Conservation (phyloP, 2,329 filamentous ascomycete species). For the Sclerotinia nivalis region DNA sequence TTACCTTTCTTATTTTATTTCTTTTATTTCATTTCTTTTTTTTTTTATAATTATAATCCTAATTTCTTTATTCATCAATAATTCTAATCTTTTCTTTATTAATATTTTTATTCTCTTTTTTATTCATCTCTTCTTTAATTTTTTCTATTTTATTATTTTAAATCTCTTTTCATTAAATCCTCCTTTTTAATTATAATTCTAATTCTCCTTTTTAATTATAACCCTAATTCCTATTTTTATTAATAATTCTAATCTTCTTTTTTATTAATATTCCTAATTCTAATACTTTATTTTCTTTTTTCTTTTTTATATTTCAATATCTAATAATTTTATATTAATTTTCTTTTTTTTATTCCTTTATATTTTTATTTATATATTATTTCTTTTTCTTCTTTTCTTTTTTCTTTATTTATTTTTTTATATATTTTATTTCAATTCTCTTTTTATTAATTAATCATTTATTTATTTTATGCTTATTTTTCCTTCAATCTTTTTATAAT, state of each 20-base stretch:
- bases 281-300: background rate
- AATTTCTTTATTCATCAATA: too few species aligned
- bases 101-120: too few species aligned
- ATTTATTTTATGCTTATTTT: background rate
- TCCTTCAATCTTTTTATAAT: background rate
- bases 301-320: background rate
- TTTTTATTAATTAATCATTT: background rate
- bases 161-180: too few species aligned
- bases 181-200: constrained; percentile 2
- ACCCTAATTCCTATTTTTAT: constrained; percentile 4
- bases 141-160: too few species aligned
- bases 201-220: background rate
- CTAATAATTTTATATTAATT: background rate
- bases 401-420: background rate
- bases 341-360: too few species aligned
- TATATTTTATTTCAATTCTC: background rate
- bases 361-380: background rate
- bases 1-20: too few species aligned
- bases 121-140: too few species aligned
- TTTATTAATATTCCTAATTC: background rate
- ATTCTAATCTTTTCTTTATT: too few species aligned
- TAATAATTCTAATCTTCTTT: too few species aligned
- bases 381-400: background rate
- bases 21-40: too few species aligned
- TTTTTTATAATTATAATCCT: too few species aligned